phyloP scores from a whole-genome alignment of 345 rosid genomes.

The Sisymbrium irio region DNA sequence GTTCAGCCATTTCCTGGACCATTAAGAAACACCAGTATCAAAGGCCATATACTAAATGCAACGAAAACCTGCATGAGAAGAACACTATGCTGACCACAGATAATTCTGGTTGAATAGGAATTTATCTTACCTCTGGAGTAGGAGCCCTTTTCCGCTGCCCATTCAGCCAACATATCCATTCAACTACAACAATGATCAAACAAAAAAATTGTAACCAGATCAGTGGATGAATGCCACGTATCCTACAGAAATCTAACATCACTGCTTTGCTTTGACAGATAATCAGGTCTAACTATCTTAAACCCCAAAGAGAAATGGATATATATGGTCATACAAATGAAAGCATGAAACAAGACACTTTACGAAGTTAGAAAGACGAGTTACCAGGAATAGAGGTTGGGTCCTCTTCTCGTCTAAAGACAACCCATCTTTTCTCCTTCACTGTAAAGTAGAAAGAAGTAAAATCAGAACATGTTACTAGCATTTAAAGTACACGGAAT shows the following conservation, averaged over 20 bases:
- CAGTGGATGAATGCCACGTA: background rate
- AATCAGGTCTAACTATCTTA: background rate
- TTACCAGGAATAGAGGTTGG: constrained; percentile 88
- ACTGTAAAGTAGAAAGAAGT: constrained; percentile 43
- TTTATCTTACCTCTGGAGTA: constrained; percentile 62
- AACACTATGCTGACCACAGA: background rate
- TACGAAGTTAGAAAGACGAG: background rate
- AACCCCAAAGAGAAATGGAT: background rate
- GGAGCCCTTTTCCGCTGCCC: constrained; percentile 93
- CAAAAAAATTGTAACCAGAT: background rate
- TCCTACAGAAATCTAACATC: background rate
- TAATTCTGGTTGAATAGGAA: background rate
- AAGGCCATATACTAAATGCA: constrained; percentile 3
- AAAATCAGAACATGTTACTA: constrained; percentile 18
- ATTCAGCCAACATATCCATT: constrained; percentile 98
- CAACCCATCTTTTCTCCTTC: constrained; percentile 96
- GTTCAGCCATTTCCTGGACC: constrained; percentile 67
- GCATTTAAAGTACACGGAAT: too few relatives aligned
- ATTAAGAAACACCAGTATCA: constrained; percentile 23
- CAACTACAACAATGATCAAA: constrained; percentile 53
- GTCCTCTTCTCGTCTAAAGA: constrained; percentile 77
- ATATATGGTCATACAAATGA: background rate
- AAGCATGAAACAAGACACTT: background rate
- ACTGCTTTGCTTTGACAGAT: constrained; percentile 10
- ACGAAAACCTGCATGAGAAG: background rate